Evolutionary conservation across 2,329 filamentous ascomycete species (phyloP).

Genomic region (Fusarium piperis): DNA sequence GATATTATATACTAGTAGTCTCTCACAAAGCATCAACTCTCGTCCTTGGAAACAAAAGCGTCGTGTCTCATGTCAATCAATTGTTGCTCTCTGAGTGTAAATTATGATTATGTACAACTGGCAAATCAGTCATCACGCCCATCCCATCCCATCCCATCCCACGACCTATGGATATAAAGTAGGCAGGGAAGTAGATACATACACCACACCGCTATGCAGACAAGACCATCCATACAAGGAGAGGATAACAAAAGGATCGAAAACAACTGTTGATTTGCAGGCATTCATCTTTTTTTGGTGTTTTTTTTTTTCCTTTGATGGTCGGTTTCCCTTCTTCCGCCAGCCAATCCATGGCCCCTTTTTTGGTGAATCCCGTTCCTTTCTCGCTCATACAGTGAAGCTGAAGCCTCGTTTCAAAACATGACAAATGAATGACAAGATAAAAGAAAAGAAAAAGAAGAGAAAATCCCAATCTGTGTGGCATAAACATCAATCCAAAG

Average conservation of each 20-base stretch:
- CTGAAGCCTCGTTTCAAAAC: constrained; percentile 5
- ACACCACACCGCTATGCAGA: constrained; percentile 38
- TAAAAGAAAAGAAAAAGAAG: constrained; percentile 13
- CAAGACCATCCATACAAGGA: constrained; percentile 20
- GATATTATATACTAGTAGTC: neutral
- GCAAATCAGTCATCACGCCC: constrained; percentile 13
- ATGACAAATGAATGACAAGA: constrained; percentile 21
- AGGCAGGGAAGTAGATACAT: constrained; percentile 12
- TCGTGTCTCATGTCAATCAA: constrained; percentile 18
- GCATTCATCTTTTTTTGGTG: constrained; percentile 14
- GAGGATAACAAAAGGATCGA: constrained; percentile 17
- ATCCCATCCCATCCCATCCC: constrained; percentile 8
- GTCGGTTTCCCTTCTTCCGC: constrained; percentile 2
- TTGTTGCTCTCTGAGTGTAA: constrained; percentile 22
- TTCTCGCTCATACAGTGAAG: neutral
- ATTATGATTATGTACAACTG: constrained; percentile 44
- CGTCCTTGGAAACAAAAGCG: neutral
- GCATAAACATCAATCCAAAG: constrained; percentile 47
- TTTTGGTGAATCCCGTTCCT: constrained; percentile 2
- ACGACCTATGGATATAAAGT: neutral
- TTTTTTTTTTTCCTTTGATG: constrained; percentile 2
- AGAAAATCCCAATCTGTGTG: constrained; percentile 41
- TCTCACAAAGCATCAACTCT: neutral
- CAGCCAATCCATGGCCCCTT: constrained; percentile 5
- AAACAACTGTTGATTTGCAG: constrained; percentile 14